A percentile compares a stretch with the other conserved stretches of the same genome.
Conservation (phyloP, 129 eudicot genomes). For the Ambrosia artemisiifolia region DNA sequence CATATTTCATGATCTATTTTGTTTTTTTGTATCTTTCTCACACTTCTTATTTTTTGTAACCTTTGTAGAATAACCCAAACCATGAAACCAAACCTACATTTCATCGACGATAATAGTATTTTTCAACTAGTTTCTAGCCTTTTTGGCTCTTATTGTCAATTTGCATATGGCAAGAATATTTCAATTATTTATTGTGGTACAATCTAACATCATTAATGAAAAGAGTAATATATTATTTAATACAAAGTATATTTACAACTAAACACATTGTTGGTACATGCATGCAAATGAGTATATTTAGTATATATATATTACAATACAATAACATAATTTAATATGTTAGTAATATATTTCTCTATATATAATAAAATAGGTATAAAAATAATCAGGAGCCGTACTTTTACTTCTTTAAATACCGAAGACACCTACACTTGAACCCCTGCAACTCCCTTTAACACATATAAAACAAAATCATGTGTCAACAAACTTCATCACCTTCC, state of each 20-base stretch:
- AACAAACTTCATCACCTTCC: constrained; percentile 37
- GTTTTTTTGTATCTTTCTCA: too few species aligned
- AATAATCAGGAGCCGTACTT: not conserved
- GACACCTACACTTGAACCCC: constrained; percentile 22
- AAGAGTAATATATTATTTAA: not conserved
- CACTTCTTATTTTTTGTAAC: too few species aligned
- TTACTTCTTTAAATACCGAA: constrained; percentile 36
- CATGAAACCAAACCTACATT: not conserved
- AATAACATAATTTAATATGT: not conserved
- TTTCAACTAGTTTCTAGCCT: not conserved
- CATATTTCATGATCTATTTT: too few species aligned
- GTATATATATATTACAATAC: not conserved
- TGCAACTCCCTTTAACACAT: constrained; percentile 23
- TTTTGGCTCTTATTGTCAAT: not conserved
- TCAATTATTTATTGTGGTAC: not conserved
- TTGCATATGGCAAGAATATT: not conserved
- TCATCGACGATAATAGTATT: too few species aligned
- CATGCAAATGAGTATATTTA: constrained; percentile 7
- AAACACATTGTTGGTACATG: constrained; percentile 13
- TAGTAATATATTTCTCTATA: not conserved
- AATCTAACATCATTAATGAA: constrained; percentile 1
- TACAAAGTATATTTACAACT: constrained; percentile 9
- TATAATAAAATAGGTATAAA: too few species aligned
- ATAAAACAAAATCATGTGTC: constrained; percentile 42
- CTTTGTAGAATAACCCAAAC: too few species aligned